Base-by-base conservation (phyloP, 257 asterid genomes). In the Fraxinus americana region DNA sequence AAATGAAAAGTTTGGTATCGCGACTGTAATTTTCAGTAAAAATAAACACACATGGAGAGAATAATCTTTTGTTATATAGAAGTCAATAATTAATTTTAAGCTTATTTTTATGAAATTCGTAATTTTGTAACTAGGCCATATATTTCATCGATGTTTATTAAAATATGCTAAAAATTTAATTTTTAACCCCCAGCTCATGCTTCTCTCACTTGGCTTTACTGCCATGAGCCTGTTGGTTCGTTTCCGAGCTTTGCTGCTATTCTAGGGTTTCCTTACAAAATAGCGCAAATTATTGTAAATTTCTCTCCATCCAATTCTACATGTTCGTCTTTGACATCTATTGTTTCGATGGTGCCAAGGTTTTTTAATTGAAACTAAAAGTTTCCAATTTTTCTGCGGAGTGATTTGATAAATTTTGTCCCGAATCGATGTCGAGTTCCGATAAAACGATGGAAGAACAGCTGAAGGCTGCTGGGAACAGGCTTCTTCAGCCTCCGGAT, bases 401-500 rank as follows among this genome's bases (percentile, higher is more conserved):
- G 52, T 25, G 63, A 16, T 71, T 10, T 41, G 75, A n/a, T 19
- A 19, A 17, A 25, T 5, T 12, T 41, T 50, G 3, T 13, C 36
- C 17, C 2, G 0, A 63, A 73, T 69, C 72, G 77, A 78, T 80
- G 85, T 73, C 84, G 32, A 17, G 35, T 63, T 27, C 75, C 35
- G 86, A 77, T 41, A 79, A 70, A 36, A 85, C 76, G 77, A 80
- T 93, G 41, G 97, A 95, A 72, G 85, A 88, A 75, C 89, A 89
- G 80, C 88, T 95, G 38, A 34, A 45, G 65, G 89, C 90, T 66
- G 94, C 86, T 82, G 99, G 98, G 83, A 82, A 77, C 77, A 85
- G 85, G 81, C 97, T 95, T 82, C 87, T 83, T 45, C 83, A 81
- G 80, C 96, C 90, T 67, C 93, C 97, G 2, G 17, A 94, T 59